Conservation (phyloP, 202 grass and related monocot genomes). For the Setaria italica region DNA sequence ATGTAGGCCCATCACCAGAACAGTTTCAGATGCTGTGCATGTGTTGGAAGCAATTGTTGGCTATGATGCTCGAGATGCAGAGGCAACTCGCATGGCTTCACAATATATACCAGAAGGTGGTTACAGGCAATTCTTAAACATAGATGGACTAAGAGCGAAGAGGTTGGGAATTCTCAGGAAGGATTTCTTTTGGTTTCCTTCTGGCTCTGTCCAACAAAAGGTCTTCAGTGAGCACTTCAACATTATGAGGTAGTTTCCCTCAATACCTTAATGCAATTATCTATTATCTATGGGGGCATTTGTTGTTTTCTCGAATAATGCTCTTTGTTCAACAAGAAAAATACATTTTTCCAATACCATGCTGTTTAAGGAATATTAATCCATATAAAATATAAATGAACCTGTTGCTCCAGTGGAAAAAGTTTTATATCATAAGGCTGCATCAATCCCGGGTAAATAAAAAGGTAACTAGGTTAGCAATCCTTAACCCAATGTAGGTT, state of each 20-base stretch:
- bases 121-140: slow-evolving; percentile 68
- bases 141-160: slow-evolving; percentile 66
- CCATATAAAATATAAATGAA: not conserved
- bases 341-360: not conserved
- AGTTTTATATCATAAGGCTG: not conserved
- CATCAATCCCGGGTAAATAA: not conserved
- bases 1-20: slow-evolving; percentile 71
- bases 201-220: slow-evolving; percentile 57
- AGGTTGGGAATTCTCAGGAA: slow-evolving; percentile 75
- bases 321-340: not conserved
- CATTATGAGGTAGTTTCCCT: slow-evolving; percentile 54
- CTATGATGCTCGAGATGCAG: slow-evolving; percentile 59
- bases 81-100: slow-evolving; percentile 56
- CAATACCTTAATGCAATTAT: not conserved
- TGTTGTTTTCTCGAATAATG: not conserved
- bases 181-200: slow-evolving; percentile 60
- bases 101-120: slow-evolving; percentile 72
- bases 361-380: too few species aligned
- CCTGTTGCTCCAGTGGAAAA: not conserved
- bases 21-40: slow-evolving; percentile 76
- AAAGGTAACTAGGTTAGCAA: not conserved
- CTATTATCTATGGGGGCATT: not conserved
- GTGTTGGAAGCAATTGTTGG: slow-evolving; percentile 80
- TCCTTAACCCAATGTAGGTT: not conserved
- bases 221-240: slow-evolving; percentile 72